Percentiles rank a stretch among this genome's conserved stretches.
phyloP scores from a whole-genome alignment of 2,329 filamentous ascomycete species.

The Penicillium sp. region DNA sequence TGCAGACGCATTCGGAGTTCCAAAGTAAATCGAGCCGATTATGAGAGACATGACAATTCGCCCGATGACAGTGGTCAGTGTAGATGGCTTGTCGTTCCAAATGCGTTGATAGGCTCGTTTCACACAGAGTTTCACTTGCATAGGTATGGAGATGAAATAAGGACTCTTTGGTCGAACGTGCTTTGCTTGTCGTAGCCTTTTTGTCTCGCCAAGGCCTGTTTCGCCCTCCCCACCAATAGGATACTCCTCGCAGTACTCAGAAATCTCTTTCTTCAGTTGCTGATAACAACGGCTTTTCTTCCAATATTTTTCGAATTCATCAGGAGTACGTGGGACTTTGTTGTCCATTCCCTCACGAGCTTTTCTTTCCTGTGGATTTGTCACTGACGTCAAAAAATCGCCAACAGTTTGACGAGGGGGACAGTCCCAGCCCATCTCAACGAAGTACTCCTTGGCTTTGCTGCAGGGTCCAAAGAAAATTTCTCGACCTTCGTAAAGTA shows the following conservation, averaged over 20 bases:
- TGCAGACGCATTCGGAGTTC: conserved; percentile 64
- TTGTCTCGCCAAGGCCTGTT: conserved; percentile 36
- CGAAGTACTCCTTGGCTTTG: conserved; percentile 68
- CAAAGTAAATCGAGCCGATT: conserved; percentile 62
- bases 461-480: conserved; percentile 73
- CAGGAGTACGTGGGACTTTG: conserved; percentile 66
- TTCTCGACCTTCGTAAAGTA: conserved; percentile 76
- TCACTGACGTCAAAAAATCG: conserved; percentile 72
- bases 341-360: conserved; percentile 62
- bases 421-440: conserved; percentile 70
- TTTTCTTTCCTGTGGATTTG: conserved; percentile 65
- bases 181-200: conserved; percentile 40
- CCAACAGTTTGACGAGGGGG: conserved; percentile 68
- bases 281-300: conserved; percentile 40
- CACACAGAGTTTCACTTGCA: conserved; percentile 81
- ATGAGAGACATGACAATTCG: conserved; percentile 78
- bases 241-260: conserved; percentile 35
- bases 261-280: conserved; percentile 40
- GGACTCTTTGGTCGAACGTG: conserved; percentile 54
- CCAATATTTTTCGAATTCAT: conserved; percentile 66
- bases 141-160: conserved; percentile 75
- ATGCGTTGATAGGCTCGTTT: conserved; percentile 79
- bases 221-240: conserved; percentile 38
- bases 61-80: conserved; percentile 66
- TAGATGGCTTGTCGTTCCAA: conserved; percentile 74